Evolutionary conservation across 345 rosid species (phyloP).

Genomic region (Laguncularia racemosa): DNA sequence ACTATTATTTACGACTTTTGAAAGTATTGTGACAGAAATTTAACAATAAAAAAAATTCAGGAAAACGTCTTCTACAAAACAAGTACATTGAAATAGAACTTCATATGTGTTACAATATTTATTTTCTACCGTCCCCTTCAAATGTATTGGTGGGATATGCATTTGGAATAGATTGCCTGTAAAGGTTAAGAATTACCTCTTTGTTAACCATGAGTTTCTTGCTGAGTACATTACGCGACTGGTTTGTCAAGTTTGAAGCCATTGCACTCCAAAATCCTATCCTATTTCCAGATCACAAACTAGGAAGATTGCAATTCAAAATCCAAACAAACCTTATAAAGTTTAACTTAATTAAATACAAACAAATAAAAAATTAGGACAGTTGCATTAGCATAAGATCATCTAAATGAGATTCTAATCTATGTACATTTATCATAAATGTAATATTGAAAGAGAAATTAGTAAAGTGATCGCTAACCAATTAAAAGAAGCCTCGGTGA

Average conservation of each 20-base stretch:
- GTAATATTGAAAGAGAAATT: neutral
- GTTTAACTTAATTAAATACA: too few species aligned
- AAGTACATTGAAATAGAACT: neutral
- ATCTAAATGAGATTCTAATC: too few species aligned
- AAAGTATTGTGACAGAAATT: too few species aligned
- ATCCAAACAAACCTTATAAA: neutral
- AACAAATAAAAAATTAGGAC: too few species aligned
- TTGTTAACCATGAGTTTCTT: constrained; percentile 61
- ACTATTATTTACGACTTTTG: too few species aligned
- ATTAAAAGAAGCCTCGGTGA: constrained; percentile 73
- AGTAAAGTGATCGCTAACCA: constrained; percentile 31
- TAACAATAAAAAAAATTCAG: neutral
- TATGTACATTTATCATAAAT: neutral
- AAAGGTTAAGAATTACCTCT: constrained; percentile 29
- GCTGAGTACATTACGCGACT: constrained; percentile 79
- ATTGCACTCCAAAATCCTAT: constrained; percentile 80
- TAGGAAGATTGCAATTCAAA: neutral
- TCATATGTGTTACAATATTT: neutral
- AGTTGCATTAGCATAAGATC: too few species aligned
- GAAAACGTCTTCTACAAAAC: neutral
- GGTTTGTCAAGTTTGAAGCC: constrained; percentile 93
- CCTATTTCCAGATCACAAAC: constrained; percentile 33
- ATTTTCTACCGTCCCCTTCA: neutral
- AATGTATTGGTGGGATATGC: too few species aligned
- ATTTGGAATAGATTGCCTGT: too few species aligned